phyloP scores from a whole-genome alignment of 2,329 filamentous ascomycete species.

The Clonostachys chloroleuca region DNA sequence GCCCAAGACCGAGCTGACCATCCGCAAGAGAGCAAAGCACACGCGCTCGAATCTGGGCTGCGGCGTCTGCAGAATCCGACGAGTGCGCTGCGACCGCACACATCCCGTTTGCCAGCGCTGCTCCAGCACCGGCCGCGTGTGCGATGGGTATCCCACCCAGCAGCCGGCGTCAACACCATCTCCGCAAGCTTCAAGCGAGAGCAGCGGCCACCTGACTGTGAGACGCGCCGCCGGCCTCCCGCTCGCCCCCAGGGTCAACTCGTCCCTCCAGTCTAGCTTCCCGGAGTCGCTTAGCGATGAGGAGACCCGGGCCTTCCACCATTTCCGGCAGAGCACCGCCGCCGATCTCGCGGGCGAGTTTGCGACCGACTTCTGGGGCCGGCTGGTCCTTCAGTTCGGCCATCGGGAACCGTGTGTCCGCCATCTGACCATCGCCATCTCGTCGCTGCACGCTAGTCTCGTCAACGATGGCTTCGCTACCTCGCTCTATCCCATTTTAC shows the following conservation, averaged over 20 bases:
- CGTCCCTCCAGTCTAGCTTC: background rate
- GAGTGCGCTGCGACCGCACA: constrained; percentile 29
- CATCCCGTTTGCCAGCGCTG: constrained; percentile 28
- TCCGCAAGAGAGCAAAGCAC: no score
- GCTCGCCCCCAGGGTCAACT: no score
- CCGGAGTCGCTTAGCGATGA: background rate
- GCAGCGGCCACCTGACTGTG: no score
- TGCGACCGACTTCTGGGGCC: constrained; percentile 5
- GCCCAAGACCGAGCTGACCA: no score
- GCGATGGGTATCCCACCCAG: background rate
- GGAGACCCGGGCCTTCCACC: background rate
- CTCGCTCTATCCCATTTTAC: no score
- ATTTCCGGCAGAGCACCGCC: background rate
- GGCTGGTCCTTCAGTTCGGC: constrained; percentile 5
- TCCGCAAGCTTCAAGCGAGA: no score
- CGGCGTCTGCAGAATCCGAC: constrained; percentile 15
- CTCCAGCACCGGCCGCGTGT: background rate
- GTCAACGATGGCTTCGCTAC: no score
- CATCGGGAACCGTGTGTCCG: constrained; percentile 2
- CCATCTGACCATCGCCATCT: constrained; percentile 4
- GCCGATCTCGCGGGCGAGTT: constrained; percentile 2
- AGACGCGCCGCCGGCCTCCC: no score
- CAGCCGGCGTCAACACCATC: background rate
- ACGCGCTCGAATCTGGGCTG: no score
- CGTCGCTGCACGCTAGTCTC: constrained; percentile 1